Conservation (phyloP, 306 rosid genomes). For the Vicia faba region DNA sequence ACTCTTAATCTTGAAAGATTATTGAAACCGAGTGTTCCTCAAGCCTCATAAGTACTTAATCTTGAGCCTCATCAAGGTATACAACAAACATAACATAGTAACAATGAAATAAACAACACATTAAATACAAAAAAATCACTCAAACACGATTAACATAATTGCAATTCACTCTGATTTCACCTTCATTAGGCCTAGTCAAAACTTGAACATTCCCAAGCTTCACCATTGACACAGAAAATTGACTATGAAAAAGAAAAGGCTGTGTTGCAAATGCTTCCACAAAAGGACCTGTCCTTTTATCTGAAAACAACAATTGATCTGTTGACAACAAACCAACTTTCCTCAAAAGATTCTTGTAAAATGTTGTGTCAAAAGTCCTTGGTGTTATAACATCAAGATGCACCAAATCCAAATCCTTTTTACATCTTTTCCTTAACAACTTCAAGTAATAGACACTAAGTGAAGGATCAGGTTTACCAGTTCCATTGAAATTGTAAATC, state of each 20-base stretch:
- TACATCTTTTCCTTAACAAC: conserved; percentile 57
- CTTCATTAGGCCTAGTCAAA: conserved; percentile 64
- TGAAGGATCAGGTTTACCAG: conserved; percentile 68
- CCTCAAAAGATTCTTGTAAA: conserved; percentile 64
- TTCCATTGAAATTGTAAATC: conserved; percentile 55
- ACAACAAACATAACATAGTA: conserved; percentile 2
- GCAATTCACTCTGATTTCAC: conserved; percentile 79
- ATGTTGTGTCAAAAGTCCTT: conserved; percentile 62
- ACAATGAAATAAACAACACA: neutral
- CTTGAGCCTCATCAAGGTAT: neutral
- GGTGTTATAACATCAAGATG: conserved; percentile 74
- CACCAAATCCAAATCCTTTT: conserved; percentile 44
- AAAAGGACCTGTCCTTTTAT: conserved; percentile 67
- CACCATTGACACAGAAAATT: conserved; percentile 77
- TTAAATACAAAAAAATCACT: neutral
- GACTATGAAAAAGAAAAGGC: conserved; percentile 63
- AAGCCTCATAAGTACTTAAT: neutral
- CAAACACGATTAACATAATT: conserved; percentile 51
- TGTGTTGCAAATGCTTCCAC: conserved; percentile 70
- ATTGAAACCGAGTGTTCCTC: neutral
- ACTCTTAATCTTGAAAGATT: neutral
- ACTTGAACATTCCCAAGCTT: conserved; percentile 89
- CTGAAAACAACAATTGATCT: conserved; percentile 69
- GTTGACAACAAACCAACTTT: conserved; percentile 71
- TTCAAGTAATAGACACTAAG: conserved; percentile 54